Conservation (phyloP, 495 filamentous ascomycete species). For the Clohesyomyces aquaticus region DNA sequence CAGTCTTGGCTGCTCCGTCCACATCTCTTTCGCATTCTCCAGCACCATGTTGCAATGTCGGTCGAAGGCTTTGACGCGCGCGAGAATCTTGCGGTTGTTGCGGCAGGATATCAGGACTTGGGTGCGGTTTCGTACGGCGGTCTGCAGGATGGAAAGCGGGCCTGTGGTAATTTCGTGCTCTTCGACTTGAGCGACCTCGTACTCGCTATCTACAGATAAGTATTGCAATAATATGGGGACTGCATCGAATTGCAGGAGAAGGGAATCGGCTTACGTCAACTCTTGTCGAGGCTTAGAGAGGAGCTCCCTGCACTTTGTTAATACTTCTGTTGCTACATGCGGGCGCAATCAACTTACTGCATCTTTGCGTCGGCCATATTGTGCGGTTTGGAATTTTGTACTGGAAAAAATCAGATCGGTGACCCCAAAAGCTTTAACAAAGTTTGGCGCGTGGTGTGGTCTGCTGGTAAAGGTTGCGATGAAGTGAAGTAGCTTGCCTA, state of each 20-base stretch:
- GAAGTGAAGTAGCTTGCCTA: neutral
- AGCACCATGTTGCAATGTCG: conserved; percentile 98
- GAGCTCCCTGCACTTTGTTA: conserved; percentile 65
- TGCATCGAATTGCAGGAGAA: too few relatives aligned
- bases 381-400: conserved; percentile 16
- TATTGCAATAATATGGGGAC: neutral
- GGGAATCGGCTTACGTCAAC: conserved; percentile 66
- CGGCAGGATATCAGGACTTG: conserved; percentile 90
- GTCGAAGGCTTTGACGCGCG: conserved; percentile 84
- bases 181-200: conserved; percentile 84
- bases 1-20: conserved; percentile 87
- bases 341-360: conserved; percentile 58
- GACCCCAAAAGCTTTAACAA: too few relatives aligned
- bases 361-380: conserved; percentile 77
- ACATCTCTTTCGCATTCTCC: conserved; percentile 99
- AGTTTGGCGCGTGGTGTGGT: neutral
- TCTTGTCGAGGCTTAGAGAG: conserved; percentile 78
- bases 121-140: conserved; percentile 81
- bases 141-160: conserved; percentile 89
- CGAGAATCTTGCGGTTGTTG: conserved; percentile 84
- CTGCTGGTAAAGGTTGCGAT: neutral
- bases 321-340: conserved; percentile 9
- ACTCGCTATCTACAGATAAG: conserved; percentile 62
- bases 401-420: neutral
- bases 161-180: conserved; percentile 88